phyloP scores from a whole-genome alignment of 192 early-diverging fungal genomes.

The Kickxella alabastrina region DNA sequence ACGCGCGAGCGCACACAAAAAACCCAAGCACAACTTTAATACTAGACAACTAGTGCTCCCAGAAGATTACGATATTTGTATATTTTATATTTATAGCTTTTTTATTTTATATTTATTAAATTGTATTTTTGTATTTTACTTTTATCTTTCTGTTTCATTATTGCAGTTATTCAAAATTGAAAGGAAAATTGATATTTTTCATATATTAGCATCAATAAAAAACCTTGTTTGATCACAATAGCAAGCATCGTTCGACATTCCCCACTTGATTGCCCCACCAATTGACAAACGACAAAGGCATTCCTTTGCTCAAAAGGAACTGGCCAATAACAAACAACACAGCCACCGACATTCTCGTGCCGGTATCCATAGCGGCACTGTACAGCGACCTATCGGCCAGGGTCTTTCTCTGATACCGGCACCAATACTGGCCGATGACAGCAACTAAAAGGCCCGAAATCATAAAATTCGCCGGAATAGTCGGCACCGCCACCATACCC shows the following conservation, averaged over 20 bases:
- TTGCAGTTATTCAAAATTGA: too few relatives aligned
- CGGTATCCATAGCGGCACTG: conserved; percentile 40
- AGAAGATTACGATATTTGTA: too few relatives aligned
- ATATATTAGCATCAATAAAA: too few relatives aligned
- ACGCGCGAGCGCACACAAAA: too few relatives aligned
- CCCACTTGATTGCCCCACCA: conserved; percentile 44
- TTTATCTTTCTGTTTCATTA: too few relatives aligned
- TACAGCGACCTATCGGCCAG: conserved; percentile 45
- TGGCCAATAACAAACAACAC: conserved; percentile 34
- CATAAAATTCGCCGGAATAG: conserved; percentile 43
- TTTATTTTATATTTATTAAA: too few relatives aligned
- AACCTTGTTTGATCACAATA: too few relatives aligned
- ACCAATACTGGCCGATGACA: conserved; percentile 27
- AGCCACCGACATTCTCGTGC: conserved; percentile 29
- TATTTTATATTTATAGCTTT: too few relatives aligned
- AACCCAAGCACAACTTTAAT: neutral
- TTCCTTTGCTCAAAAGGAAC: conserved; percentile 9
- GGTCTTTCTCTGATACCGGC: conserved; percentile 10
- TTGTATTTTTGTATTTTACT: too few relatives aligned
- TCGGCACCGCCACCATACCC: conserved; percentile 48
- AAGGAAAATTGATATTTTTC: too few relatives aligned
- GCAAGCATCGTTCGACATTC: conserved; percentile 34
- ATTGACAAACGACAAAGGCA: conserved; percentile 28
- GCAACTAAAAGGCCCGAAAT: conserved; percentile 33
- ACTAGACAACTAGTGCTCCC: too few relatives aligned